phyloP scores from a whole-genome alignment of 257 asterid genomes.

The Nicotiana benthamiana region DNA sequence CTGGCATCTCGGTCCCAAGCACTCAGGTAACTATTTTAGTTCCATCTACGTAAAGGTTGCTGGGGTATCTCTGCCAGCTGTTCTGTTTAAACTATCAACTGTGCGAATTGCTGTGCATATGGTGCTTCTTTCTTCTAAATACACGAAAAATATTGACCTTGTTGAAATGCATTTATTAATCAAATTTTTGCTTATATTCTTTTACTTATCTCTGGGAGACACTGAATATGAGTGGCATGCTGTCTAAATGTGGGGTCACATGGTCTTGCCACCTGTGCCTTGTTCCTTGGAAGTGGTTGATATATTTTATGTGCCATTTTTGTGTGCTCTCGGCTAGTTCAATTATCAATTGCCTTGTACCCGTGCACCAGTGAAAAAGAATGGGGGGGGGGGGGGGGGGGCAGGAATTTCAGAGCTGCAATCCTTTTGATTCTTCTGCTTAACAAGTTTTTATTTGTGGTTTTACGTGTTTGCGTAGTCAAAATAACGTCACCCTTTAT shows the following conservation, averaged over 20 bases:
- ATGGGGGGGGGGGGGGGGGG: neutral
- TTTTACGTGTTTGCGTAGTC: neutral
- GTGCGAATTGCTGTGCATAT: neutral
- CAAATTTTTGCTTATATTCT: neutral
- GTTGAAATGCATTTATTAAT: neutral
- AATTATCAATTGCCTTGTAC: neutral
- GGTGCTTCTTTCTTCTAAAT: neutral
- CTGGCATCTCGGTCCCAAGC: slow-evolving; percentile 98
- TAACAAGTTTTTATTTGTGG: neutral
- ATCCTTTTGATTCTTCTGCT: neutral
- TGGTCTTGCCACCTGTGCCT: neutral
- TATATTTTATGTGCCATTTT: neutral
- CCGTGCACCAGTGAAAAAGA: neutral
- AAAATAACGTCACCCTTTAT: neutral
- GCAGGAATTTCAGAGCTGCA: neutral
- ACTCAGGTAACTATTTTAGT: slow-evolving; percentile 51
- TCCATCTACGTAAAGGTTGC: neutral
- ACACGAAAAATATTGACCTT: neutral
- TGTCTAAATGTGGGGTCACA: neutral
- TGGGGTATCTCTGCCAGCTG: neutral
- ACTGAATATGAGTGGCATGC: neutral
- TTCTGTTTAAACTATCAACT: neutral
- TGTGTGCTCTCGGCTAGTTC: neutral
- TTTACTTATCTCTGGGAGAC: neutral
- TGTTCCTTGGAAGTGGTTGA: neutral